Conservation (phyloP, 129 eudicot genomes). For the Saposhnikovia divaricata region DNA sequence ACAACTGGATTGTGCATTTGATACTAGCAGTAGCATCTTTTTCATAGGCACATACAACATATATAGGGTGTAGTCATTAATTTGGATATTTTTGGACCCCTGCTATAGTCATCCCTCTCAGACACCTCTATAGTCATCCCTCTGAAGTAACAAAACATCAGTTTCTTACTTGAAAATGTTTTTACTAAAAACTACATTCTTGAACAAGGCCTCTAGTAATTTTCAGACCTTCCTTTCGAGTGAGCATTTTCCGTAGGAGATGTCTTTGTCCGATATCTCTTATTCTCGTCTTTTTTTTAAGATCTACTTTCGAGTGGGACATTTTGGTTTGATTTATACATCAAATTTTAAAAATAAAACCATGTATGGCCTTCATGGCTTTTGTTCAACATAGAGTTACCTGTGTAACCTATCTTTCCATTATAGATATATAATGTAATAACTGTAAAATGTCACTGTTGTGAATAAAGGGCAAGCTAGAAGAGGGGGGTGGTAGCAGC, state of each 20-base stretch:
- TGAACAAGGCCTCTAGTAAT: too few relatives aligned
- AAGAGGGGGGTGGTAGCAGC: background rate
- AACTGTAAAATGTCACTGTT: background rate
- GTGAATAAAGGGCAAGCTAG: background rate
- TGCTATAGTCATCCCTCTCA: too few relatives aligned
- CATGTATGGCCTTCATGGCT: too few relatives aligned
- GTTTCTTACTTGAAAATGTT: background rate
- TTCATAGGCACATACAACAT: background rate
- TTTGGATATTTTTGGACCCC: background rate
- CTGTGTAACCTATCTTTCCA: background rate
- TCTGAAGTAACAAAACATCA: background rate
- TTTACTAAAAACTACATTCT: too few relatives aligned
- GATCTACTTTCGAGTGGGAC: background rate
- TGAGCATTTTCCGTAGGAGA: too few relatives aligned
- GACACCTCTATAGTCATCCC: background rate
- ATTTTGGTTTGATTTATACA: too few relatives aligned
- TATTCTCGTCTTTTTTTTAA: too few relatives aligned
- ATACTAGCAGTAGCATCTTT: background rate
- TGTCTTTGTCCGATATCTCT: too few relatives aligned
- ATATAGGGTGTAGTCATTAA: background rate
- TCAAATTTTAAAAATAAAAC: too few relatives aligned
- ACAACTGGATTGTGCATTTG: background rate
- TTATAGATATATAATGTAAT: too few relatives aligned
- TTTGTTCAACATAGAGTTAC: too few relatives aligned
- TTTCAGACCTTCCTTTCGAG: too few relatives aligned